Evolutionary conservation across 805 yeast species (phyloP).

Genomic region (Brettanomyces naardenensis): DNA sequence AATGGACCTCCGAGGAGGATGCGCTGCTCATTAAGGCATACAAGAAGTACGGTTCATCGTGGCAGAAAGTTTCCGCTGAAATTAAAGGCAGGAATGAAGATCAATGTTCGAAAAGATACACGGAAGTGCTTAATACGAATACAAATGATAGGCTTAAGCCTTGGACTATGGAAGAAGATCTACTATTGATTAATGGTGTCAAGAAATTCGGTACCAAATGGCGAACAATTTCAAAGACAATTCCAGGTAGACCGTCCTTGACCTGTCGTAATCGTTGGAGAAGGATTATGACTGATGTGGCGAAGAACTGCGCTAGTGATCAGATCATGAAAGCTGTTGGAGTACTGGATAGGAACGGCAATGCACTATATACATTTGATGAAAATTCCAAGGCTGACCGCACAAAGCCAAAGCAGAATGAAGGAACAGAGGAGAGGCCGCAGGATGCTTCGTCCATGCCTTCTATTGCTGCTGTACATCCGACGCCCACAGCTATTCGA

Average conservation of each 20-base stretch:
- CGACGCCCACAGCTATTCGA: no score
- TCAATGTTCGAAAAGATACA: constrained; percentile 88
- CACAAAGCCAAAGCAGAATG: not conserved
- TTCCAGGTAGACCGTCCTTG: constrained; percentile 76
- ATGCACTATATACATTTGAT: constrained; percentile 7
- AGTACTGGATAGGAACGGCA: constrained; percentile 20
- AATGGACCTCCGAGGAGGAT: constrained; percentile 84
- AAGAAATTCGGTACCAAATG: constrained; percentile 77
- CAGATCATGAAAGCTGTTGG: constrained; percentile 54
- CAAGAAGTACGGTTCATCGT: constrained; percentile 63
- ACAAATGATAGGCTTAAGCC: constrained; percentile 69
- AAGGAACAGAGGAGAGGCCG: not conserved
- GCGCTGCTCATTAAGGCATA: constrained; percentile 54
- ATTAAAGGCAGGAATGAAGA: constrained; percentile 87
- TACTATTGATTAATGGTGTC: constrained; percentile 57
- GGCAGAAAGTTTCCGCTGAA: constrained; percentile 76
- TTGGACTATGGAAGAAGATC: constrained; percentile 77
- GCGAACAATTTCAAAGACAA: constrained; percentile 67
- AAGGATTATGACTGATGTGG: constrained; percentile 70
- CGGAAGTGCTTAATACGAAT: constrained; percentile 79
- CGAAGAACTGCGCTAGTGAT: constrained; percentile 52
- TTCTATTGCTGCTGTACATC: no score
- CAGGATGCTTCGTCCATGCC: no score
- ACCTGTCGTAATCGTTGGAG: constrained; percentile 94
- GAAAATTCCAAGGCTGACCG: not conserved